Evolutionary conservation across 2,329 filamentous ascomycete species (phyloP), one percentile per base, ranked within the genome.

Genomic region (Monilinia fructicola): DNA sequence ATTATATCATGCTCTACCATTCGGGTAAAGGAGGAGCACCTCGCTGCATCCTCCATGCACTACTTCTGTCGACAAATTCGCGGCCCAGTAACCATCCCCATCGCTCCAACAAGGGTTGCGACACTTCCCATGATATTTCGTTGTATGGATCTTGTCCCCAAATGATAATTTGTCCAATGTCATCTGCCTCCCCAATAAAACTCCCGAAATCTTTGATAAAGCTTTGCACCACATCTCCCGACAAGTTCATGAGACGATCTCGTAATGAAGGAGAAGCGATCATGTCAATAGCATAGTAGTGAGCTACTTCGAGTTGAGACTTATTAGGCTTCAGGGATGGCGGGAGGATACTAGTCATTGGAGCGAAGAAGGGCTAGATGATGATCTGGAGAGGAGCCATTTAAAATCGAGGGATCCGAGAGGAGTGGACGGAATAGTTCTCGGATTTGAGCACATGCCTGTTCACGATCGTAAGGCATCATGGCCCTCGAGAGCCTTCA

Each of bases 81-180:
- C 68, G 65, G 5, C 77, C 77, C 7, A 80, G 67, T 38, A 81
- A 66, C 76, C 78, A 80, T 0, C 77, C 76, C 78, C 78, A 81
- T 40, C 76, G 74, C 66, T 79, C 77, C 38, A 80, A 71, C 2
- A 79, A 73, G 12, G 71, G 68, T 31, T 76, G 74, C n/a, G 78
- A 80, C 58, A 80, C 78, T 67, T 81, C 79, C 79, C 79, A 81
- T 5, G 77, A 77, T 66, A 78, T 74, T 62, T 80, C 79, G 66
- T 79, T 78, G 7, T 79, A 70, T 52, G 78, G 75, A 68, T 80
- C 77, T 31, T 79, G 77, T 35, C 79, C 78, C 79, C 79, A 80
- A 55, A 80, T 77, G n/a, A 74, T 79, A 63, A 80, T 67, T 64
- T 80, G 78, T 10, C 76, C 77, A 9, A 73, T 70, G 58, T 79